Conservation (phyloP, 169 alveolate genomes). For the Miamiensis avidus region DNA sequence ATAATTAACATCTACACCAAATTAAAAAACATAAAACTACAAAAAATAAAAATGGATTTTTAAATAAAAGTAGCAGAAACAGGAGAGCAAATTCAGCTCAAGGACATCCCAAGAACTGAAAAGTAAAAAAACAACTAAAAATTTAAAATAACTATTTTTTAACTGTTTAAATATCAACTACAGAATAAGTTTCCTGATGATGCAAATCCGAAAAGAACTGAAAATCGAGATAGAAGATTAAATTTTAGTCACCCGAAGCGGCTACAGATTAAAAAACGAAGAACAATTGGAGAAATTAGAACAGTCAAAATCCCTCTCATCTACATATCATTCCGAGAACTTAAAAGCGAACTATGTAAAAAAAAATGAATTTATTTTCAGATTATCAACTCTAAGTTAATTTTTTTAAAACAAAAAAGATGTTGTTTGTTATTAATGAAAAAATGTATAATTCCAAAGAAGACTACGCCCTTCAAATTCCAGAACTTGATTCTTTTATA, state of each 20-base stretch:
- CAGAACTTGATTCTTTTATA: background rate
- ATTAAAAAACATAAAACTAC: too few species aligned
- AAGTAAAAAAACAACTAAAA: too few species aligned
- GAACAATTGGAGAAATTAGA: background rate
- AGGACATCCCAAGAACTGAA: too few species aligned
- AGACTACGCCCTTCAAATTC: background rate
- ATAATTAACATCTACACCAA: too few species aligned
- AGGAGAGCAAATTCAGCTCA: too few species aligned
- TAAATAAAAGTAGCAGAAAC: too few species aligned
- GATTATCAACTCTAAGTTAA: background rate
- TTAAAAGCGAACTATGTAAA: too few species aligned
- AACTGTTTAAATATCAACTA: too few species aligned
- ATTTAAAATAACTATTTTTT: too few species aligned
- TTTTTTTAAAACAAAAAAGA: background rate
- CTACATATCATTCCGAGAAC: background rate
- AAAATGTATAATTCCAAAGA: background rate
- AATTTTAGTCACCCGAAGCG: background rate
- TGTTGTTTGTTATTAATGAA: background rate
- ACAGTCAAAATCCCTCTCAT: background rate
- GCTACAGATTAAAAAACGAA: background rate
- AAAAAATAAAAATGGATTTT: too few species aligned
- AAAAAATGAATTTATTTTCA: too few species aligned
- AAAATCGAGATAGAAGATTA: background rate
- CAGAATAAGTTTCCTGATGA: background rate
- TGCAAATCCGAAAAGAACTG: background rate